Conservation (phyloP, 2,329 filamentous ascomycete genomes). For the Cytospora mali region DNA sequence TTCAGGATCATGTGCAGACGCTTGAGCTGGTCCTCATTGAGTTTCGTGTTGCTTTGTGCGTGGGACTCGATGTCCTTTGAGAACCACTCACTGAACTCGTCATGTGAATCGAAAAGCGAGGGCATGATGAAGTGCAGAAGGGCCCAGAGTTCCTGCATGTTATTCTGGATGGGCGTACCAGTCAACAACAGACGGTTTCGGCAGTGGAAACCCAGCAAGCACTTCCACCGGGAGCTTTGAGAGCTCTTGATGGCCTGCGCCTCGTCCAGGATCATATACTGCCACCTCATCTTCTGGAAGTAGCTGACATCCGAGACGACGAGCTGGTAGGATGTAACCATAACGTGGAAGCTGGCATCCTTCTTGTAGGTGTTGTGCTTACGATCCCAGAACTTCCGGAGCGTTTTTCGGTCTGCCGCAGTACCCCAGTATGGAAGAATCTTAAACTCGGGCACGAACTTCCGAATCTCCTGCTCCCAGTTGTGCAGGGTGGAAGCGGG, state of each 20-base stretch:
- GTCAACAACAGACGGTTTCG: constrained; percentile 92
- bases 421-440: constrained; percentile 97
- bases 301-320: constrained; percentile 96
- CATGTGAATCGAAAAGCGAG: constrained; percentile 92
- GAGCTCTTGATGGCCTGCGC: constrained; percentile 99
- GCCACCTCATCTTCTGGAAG: constrained; percentile 99
- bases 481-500: constrained; percentile 97
- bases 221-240: constrained; percentile 95
- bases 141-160: constrained; percentile 99
- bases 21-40: constrained; percentile 96
- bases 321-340: constrained; percentile 95
- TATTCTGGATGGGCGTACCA: constrained; percentile 98
- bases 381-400: constrained; percentile 98
- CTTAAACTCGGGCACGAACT: constrained; percentile 92
- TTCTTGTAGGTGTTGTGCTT: constrained; percentile 95
- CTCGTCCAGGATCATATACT: constrained; percentile 99
- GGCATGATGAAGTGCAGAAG: constrained; percentile 99
- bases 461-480: constrained; percentile 97
- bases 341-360: constrained; percentile 92
- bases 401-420: constrained; percentile 88
- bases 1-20: constrained; percentile 98
- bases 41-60: constrained; percentile 97
- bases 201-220: constrained; percentile 88
- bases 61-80: constrained; percentile 97
- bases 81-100: constrained; percentile 93